Conservation (phyloP, 2,329 filamentous ascomycete genomes). For the Fusarium ramigenum region DNA sequence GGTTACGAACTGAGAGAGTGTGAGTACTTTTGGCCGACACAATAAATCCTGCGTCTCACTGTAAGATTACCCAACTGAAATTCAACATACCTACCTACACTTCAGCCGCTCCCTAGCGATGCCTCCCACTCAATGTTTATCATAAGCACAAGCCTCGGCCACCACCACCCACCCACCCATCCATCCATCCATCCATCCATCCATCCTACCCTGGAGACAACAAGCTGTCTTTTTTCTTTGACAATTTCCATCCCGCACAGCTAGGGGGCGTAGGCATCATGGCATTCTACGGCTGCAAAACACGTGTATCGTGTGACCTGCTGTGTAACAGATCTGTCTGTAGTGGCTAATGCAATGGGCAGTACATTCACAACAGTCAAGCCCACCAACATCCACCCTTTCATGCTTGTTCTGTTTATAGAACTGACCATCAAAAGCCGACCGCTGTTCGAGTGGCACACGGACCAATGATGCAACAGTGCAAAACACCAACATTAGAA, state of each 20-base stretch:
- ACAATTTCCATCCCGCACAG: neutral
- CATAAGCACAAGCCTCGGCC: neutral
- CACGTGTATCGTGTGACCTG: slow-evolving; percentile 14
- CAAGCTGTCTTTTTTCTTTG: neutral
- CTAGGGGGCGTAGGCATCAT: neutral
- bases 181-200: no score
- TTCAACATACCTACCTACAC: neutral
- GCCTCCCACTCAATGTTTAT: neutral
- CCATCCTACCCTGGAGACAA: neutral
- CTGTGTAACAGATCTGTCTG: neutral
- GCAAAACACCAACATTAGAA: slow-evolving; percentile 1
- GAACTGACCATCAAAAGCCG: slow-evolving; percentile 1
- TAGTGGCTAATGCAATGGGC: neutral
- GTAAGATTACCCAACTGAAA: neutral
- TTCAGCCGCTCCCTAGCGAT: neutral
- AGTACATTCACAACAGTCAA: slow-evolving; percentile 1
- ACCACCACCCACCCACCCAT: no score
- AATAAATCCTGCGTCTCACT: neutral
- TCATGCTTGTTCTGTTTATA: slow-evolving; percentile 30
- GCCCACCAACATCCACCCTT: slow-evolving; percentile 15
- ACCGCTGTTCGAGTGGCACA: neutral
- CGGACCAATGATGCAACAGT: neutral
- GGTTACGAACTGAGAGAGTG: neutral
- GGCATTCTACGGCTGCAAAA: neutral
- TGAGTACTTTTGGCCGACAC: neutral